Evolutionary conservation across 2,329 filamentous ascomycete genomes (phyloP).

Genomic region (Colletotrichum sansevieriae): DNA sequence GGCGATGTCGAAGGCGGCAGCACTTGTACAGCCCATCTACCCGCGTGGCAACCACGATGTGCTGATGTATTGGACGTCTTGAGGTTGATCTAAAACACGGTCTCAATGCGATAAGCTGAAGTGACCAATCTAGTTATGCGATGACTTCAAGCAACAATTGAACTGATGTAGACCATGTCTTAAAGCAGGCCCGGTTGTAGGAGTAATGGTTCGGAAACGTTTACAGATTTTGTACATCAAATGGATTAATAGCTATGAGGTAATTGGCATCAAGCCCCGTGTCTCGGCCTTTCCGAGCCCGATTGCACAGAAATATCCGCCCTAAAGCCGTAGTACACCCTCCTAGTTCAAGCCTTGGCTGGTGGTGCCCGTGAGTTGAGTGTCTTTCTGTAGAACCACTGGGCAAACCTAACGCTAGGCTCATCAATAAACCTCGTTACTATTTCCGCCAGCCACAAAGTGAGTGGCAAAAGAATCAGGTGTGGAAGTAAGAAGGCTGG

Average conservation of each 20-base stretch:
- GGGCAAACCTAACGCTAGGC: conserved; percentile 69
- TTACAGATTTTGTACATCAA: too few relatives aligned
- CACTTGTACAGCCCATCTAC: neutral
- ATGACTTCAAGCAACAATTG: neutral
- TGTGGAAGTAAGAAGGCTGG: conserved; percentile 71
- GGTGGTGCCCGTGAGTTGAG: conserved; percentile 42
- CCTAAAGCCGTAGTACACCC: neutral
- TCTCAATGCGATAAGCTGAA: neutral
- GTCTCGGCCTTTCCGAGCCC: neutral
- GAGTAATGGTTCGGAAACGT: too few relatives aligned
- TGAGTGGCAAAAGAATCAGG: conserved; percentile 70
- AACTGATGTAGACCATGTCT: neutral
- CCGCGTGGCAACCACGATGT: conserved; percentile 13
- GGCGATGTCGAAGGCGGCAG: neutral
- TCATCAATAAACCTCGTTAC: conserved; percentile 69
- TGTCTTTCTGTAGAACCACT: conserved; percentile 67
- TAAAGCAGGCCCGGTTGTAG: too few relatives aligned
- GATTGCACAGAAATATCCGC: neutral
- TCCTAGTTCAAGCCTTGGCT: neutral
- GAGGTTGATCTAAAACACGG: neutral
- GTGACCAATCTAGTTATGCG: neutral
- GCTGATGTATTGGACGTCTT: neutral
- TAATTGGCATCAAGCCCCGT: neutral
- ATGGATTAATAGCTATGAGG: too few relatives aligned
- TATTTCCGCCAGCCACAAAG: conserved; percentile 69